phyloP scores from a whole-genome alignment of 352 stramenopile species.

The Discostella stelligera region DNA sequence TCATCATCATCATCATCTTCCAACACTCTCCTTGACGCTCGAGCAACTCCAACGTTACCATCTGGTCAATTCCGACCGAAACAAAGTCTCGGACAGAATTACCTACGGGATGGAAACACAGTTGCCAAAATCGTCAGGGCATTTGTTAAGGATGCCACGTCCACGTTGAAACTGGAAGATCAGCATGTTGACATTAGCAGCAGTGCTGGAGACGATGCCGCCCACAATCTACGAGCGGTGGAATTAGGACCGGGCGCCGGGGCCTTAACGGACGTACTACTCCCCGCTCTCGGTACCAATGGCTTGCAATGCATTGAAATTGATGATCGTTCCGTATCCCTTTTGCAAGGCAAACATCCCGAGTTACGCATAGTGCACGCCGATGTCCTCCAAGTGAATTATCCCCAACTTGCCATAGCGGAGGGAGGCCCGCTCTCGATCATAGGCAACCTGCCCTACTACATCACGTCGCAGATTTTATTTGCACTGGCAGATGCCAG shows the following conservation, averaged over 20 bases:
- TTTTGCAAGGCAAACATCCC: constrained; percentile 78
- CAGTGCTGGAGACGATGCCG: neutral
- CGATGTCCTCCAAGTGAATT: constrained; percentile 86
- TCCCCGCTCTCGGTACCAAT: constrained; percentile 65
- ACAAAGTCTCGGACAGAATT: constrained; percentile 89
- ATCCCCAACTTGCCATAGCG: constrained; percentile 71
- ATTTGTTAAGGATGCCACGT: constrained; percentile 81
- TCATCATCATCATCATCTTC: too few species aligned
- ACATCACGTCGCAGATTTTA: constrained; percentile 89
- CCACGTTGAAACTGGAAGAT: constrained; percentile 29
- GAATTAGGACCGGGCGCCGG: constrained; percentile 86
- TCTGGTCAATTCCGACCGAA: constrained; percentile 79
- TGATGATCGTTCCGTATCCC: constrained; percentile 82
- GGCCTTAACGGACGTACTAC: constrained; percentile 83
- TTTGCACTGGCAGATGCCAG: constrained; percentile 83
- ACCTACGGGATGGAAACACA: constrained; percentile 86
- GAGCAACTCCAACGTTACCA: constrained; percentile 71
- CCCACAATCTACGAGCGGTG: constrained; percentile 55
- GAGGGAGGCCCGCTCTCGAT: constrained; percentile 77
- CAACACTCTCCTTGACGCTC: constrained; percentile 15
- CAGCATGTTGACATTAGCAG: neutral
- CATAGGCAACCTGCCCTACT: constrained; percentile 88
- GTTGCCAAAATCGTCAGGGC: constrained; percentile 85
- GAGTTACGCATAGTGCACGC: constrained; percentile 69
- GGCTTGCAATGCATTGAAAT: constrained; percentile 87